Base-by-base conservation (phyloP, 1,284 basidiomycete genomes). In the Flammula alnicola region DNA sequence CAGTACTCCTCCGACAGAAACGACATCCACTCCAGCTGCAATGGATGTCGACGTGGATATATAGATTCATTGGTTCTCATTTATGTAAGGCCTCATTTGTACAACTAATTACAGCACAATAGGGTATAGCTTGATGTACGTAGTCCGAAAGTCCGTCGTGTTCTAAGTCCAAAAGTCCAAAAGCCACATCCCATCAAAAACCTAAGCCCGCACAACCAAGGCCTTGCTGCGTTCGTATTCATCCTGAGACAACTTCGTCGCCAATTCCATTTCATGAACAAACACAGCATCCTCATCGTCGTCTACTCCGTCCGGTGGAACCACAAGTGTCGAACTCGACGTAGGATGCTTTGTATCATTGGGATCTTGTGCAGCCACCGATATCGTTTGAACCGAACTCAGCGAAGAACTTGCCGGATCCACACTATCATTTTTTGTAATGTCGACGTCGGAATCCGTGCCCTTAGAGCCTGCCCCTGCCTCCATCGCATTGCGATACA, bases 231-330 rank as follows among this genome's bases (percentile, higher is more conserved):
- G 39, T 42, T 52, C 37, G 14, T 66, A 60, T 44, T 72, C 72
- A 25, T 62, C 65, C 32, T 73, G 54, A 7, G 73, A 74, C 26
- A 71, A 53, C 54, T 70, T 54, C 45, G 62, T 71, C 4, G 74
- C 73, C 47, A 63, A 45, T 44, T 71, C 68, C 31, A 74, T 44
- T 29, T 75, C 70, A 19, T 63, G 61, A 43, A 65, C 53, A 49
- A 71, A 74, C 6, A 52, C 47, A 5, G 60, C 65, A n/a, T 72
- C 68, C 20, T 67, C 64, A 5, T 65, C 64, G 1, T 58, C 57
- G 16, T 63, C 55, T 38, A 16, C 51, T 26, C 25, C 30, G 35
- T 59, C 39, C 36, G 44, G 19, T 7, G 37, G 14, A 4, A 9
- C 12, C 12, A 39, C 36, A 2, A 32, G 11, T 7, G 25, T 30